A percentile compares a stretch with the other conserved stretches of the same genome.
phyloP scores from a whole-genome alignment of 257 asterid genomes.

The Cruciata laevipes region DNA sequence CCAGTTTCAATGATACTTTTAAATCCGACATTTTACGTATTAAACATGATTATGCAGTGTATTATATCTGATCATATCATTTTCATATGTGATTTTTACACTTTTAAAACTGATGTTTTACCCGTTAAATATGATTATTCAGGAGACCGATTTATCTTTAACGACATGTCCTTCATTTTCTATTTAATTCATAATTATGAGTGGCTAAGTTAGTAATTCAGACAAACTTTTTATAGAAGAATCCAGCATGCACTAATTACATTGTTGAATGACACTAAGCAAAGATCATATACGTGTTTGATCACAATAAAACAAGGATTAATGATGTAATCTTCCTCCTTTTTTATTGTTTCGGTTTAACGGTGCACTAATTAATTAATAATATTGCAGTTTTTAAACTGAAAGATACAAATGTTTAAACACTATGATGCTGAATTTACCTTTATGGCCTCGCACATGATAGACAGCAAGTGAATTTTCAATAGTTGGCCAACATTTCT shows the following conservation, averaged over 20 bases:
- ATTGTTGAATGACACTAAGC: not conserved
- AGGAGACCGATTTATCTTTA: no score
- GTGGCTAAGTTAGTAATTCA: not conserved
- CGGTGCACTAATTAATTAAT: conserved; percentile 7
- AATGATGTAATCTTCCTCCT: not conserved
- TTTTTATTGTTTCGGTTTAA: not conserved
- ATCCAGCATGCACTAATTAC: not conserved
- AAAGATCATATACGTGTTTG: not conserved
- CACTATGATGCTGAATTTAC: conserved; percentile 7
- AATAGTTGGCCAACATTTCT: not conserved
- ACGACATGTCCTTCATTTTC: no score
- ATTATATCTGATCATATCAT: no score
- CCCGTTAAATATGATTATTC: no score
- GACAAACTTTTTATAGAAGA: conserved; percentile 19
- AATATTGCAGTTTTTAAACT: not conserved
- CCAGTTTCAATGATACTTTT: no score
- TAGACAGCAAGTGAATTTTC: not conserved
- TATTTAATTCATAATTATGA: not conserved
- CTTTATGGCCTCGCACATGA: conserved; percentile 11
- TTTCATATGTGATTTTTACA: no score
- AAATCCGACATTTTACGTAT: no score
- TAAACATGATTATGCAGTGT: no score
- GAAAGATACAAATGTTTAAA: not conserved
- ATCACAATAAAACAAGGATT: conserved; percentile 2
- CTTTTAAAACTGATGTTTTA: no score